Conservation (phyloP, 2,329 filamentous ascomycete species). For the Fonsecaea pugnacius region DNA sequence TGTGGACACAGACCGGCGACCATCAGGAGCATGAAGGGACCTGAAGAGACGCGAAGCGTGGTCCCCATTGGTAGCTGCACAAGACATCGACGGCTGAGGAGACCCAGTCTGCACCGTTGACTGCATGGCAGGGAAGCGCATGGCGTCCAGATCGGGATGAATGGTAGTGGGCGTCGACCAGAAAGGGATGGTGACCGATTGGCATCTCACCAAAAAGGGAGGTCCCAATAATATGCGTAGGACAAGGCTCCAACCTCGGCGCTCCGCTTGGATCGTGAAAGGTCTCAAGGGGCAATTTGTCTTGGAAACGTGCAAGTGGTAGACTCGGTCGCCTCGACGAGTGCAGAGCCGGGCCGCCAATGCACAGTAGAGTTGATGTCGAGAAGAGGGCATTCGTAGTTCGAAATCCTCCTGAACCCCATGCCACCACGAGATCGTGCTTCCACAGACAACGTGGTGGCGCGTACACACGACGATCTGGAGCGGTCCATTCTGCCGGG, state of each 20-base stretch:
- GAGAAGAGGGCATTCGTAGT: neutral
- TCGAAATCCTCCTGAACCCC: neutral
- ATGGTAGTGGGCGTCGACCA: neutral
- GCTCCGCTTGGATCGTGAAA: neutral
- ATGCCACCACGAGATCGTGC: neutral
- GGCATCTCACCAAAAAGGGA: neutral
- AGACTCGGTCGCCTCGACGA: neutral
- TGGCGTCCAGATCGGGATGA: neutral
- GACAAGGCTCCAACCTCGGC: neutral
- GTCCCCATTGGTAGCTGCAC: neutral
- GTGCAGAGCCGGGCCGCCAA: neutral
- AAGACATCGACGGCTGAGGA: neutral
- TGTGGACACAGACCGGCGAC: neutral
- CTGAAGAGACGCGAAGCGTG: neutral
- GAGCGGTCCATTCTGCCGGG: neutral
- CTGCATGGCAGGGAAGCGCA: neutral
- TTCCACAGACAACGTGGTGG: neutral
- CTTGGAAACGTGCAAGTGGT: neutral
- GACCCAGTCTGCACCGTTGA: neutral
- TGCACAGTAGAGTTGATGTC: neutral
- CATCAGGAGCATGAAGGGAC: neutral
- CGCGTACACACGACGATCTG: neutral
- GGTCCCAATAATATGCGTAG: neutral
- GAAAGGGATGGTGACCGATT: slow-evolving; percentile 3
- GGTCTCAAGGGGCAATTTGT: neutral